Evolutionary conservation across 2,329 filamentous ascomycete genomes (phyloP), one percentile per base, ranked within the genome.

Genomic region (Zalaria sp.): DNA sequence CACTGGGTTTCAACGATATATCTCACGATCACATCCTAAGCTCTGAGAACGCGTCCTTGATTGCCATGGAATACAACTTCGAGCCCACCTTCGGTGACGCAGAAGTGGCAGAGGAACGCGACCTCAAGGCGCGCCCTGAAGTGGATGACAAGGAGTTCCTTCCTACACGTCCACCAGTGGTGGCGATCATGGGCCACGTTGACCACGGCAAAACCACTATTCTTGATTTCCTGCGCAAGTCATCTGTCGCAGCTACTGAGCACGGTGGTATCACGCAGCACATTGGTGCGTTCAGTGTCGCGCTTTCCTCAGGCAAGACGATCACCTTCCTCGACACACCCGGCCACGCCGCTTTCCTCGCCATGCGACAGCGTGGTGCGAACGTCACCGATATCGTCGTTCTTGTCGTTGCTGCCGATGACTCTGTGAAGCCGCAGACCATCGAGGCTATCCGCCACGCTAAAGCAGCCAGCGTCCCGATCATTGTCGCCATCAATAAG

Each of bases 141-240:
- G 54, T 41, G 5, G 78, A 79, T 53, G 84, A 89, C 58, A 72
- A 68, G 38, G 76, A 81, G 0, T 52, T 61, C 9, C 62, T 95
- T 5, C 86, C 87, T 2, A 62, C 68, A 29, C 77, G 93, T 10
- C 89, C 91, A 5, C 93, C 91, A 0, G 86, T 98, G 31, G 88
- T 98, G 34, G 96, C 93, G 0, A 98, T 98, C 55, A 98, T 98
- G 93, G 91, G 91, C 2, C 91, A 98, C 50, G 91, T 98, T 52
- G 93, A 98, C 58, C 91, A 98, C 59, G 91, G 91, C 41, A 98
- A 98, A 67, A 98, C 91, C 1, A 98, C 93, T 0, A 79, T 98
- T 35, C 70, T 98, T 6, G 91, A 98, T 58, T 96, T 81, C 64
- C 69, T 98, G 36, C 83, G 91, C 32, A 93, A 94, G 53, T 91